These are phyloP conservation scores for Coemansia sp. DNA, from an alignment of 192 early-diverging fungal genomes.

Conservation along the genomic window DNA sequence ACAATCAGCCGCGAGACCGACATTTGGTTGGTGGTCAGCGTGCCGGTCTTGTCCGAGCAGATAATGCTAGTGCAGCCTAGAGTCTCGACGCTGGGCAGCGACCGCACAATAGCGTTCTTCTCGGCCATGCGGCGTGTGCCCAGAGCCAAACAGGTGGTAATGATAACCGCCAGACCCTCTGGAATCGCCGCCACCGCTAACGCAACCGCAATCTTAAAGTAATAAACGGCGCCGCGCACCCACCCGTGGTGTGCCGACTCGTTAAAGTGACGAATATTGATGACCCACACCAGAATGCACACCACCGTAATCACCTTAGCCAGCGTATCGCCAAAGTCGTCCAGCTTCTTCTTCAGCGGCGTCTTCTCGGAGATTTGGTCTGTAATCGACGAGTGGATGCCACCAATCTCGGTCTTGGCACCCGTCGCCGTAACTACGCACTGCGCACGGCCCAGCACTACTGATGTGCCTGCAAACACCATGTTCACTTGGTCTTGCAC, in stretches of 20 bases:
- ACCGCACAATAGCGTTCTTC: conserved; percentile 93
- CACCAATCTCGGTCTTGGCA: conserved; percentile 88
- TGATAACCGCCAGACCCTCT: conserved; percentile 97
- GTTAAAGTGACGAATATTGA: conserved; percentile 97
- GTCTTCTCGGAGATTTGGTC: conserved; percentile 88
- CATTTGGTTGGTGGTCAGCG: conserved; percentile 99
- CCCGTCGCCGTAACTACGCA: conserved; percentile 90
- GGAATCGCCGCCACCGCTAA: conserved; percentile 98
- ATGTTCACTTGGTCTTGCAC: conserved; percentile 98
- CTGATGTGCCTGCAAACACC: conserved; percentile 95
- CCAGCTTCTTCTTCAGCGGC: conserved; percentile 91
- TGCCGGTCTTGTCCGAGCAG: conserved; percentile 99
- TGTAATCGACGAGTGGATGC: conserved; percentile 86
- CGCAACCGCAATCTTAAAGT: conserved; percentile 99
- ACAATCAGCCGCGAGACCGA: conserved; percentile 70
- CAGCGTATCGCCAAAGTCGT: conserved; percentile 91
- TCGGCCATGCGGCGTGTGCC: conserved; percentile 98
- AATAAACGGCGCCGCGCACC: conserved; percentile 95
- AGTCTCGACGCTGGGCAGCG: conserved; percentile 91
- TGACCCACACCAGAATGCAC: conserved; percentile 93
- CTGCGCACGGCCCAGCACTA: conserved; percentile 84
- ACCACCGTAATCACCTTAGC: conserved; percentile 66
- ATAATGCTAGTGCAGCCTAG: conserved; percentile 96
- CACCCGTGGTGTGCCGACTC: conserved; percentile 87
- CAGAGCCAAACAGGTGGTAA: conserved; percentile 95